Evolutionary conservation across 2,329 filamentous ascomycete species (phyloP).

Genomic region (Elsinoe batatas): DNA sequence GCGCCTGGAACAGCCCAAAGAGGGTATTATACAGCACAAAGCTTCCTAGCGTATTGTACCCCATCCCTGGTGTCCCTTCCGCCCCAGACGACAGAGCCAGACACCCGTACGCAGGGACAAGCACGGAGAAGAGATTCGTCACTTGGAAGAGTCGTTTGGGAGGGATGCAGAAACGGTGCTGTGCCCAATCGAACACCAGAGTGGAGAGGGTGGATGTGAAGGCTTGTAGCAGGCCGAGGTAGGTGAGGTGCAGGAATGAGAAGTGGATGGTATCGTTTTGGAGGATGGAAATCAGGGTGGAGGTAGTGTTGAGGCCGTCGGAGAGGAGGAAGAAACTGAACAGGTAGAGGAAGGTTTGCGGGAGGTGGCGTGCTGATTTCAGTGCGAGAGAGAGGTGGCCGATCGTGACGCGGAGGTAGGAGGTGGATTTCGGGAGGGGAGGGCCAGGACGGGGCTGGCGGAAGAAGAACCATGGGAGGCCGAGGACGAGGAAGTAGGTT

Average conservation of each 20-base stretch:
- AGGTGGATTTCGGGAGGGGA: constrained; percentile 4
- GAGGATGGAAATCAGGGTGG: constrained; percentile 56
- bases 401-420: constrained; percentile 45
- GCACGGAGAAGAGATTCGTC: constrained; percentile 13
- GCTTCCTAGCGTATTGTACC: neutral
- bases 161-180: constrained; percentile 5
- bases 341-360: constrained; percentile 57
- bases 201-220: constrained; percentile 10
- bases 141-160: constrained; percentile 12
- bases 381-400: constrained; percentile 52
- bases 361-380: constrained; percentile 52
- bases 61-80: neutral
- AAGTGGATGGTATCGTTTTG: constrained; percentile 58
- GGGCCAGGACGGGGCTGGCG: constrained; percentile 11
- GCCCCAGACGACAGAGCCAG: neutral
- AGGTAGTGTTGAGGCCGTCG: constrained; percentile 61
- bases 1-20: constrained; percentile 57
- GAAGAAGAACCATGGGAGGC: constrained; percentile 54
- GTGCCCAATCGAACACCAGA: constrained; percentile 5
- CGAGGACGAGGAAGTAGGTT: constrained; percentile 33
- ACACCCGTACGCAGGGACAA: constrained; percentile 10
- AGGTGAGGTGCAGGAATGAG: constrained; percentile 54
- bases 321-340: constrained; percentile 60
- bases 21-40: constrained; percentile 35
- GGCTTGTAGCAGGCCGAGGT: constrained; percentile 33